These are phyloP conservation scores for Baorangia bicolor DNA, from an alignment of 768 basidiomycete species.

Conservation along the genomic window DNA sequence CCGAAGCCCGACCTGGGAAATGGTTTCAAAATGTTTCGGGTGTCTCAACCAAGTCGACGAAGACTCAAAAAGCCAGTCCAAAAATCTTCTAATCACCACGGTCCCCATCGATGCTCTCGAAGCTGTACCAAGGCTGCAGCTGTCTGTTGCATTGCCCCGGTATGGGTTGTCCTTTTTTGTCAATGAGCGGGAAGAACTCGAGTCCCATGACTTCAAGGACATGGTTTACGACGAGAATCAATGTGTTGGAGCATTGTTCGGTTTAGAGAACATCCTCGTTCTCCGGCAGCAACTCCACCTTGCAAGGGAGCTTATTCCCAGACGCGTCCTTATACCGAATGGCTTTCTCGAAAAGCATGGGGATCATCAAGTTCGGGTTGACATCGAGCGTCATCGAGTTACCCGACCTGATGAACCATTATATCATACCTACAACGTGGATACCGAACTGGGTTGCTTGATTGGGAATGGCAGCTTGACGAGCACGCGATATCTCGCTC, in stretches of 20 bases:
- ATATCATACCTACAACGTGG: not conserved
- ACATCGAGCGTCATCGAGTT: fast-evolving
- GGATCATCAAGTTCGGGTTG: not conserved
- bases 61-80: too few species aligned
- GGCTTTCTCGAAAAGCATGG: not conserved
- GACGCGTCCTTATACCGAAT: not conserved
- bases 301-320: not conserved
- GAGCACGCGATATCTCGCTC: slow-evolving; percentile 33
- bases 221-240: slow-evolving; percentile 41
- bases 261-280: slow-evolving; percentile 37
- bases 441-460: slow-evolving; percentile 14
- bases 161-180: slow-evolving; percentile 39
- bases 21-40: slow-evolving; percentile 12
- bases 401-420: not conserved
- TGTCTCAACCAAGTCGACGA: not conserved
- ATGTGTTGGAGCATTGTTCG: slow-evolving; percentile 40
- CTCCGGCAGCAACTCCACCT: not conserved
- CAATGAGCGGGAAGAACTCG: slow-evolving; percentile 25
- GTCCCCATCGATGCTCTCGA: not conserved
- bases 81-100: slow-evolving; percentile 15
- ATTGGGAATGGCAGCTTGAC: slow-evolving; percentile 18
- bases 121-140: not conserved
- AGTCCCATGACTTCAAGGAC: slow-evolving; percentile 37
- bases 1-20: slow-evolving; percentile 17
- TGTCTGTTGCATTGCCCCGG: slow-evolving; percentile 33